Percentiles rank a stretch among this genome's conserved stretches.
phyloP scores from a whole-genome alignment of 768 basidiomycete genomes.

The Leucosporidium creatinivorum region DNA sequence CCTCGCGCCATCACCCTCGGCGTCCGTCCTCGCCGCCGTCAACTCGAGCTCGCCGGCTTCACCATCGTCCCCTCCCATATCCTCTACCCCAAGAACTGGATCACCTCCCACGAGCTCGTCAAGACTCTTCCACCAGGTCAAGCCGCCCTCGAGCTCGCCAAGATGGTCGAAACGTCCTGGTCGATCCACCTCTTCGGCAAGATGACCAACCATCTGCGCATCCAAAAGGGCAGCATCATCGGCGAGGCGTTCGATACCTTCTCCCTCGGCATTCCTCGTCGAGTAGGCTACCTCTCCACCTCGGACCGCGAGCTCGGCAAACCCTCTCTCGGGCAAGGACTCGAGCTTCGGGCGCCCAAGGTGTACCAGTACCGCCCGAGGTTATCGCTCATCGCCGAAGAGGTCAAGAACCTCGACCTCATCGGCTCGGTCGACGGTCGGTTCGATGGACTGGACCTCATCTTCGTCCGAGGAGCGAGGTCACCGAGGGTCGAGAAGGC shows the following conservation, averaged over 20 bases:
- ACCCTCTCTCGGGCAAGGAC: neutral
- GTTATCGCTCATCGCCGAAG: neutral
- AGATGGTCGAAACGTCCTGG: conserved; percentile 11
- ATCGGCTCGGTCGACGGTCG: conserved; percentile 21
- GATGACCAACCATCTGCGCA: conserved; percentile 30
- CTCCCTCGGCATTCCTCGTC: conserved; percentile 13
- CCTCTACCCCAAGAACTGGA: conserved; percentile 27
- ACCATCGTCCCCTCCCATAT: conserved; percentile 15
- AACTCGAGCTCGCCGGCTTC: conserved; percentile 21
- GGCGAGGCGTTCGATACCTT: conserved; percentile 23
- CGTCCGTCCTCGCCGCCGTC: conserved; percentile 6
- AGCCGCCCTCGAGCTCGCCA: conserved; percentile 5
- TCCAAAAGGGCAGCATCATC: conserved; percentile 20
- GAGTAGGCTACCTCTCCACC: conserved; percentile 8
- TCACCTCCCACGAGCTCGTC: conserved; percentile 25
- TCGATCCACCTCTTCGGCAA: conserved; percentile 28
- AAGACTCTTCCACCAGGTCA: conserved; percentile 10
- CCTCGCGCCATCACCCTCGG: conserved; percentile 24
- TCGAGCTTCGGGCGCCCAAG: conserved; percentile 3
- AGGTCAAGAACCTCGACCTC: conserved; percentile 6
- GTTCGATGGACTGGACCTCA: conserved; percentile 28
- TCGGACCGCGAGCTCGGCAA: conserved; percentile 9
- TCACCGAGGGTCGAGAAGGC: neutral
- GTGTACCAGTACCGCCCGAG: conserved; percentile 19
- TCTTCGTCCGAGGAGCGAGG: conserved; percentile 8